Evolutionary conservation across 2,329 filamentous ascomycete genomes (phyloP), one percentile per base, ranked within the genome.

Genomic region (Cryphonectria carpinicola): DNA sequence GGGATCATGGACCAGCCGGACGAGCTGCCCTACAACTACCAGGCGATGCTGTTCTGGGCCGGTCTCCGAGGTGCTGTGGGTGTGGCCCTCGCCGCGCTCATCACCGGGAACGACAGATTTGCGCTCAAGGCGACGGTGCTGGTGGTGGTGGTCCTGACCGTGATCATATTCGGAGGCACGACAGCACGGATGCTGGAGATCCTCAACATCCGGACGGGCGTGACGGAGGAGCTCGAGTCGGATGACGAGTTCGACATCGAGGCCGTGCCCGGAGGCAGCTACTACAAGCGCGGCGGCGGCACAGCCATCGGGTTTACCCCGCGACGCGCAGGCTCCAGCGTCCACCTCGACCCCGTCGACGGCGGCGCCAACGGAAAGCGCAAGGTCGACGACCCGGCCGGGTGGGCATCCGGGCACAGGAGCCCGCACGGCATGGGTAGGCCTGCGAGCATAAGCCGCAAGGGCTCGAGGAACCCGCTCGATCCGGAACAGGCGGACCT

Each of bases 1-100:
- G 94, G 94, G 35, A 76, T 87, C 85, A 72, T 80, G 70, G 92
- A 97, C 70, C 89, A 91, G 6, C 89, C 89, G 22, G 95, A 98
- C 74, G 96, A 98, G 80, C 84, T 99, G 49, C 96, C 96, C 0
- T 97, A 94, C 78, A 94, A 93, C 76, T 97, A 98, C 81, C 96
- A 98, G 81, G 94, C 93, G n/a, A 98, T 99, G 96, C 89, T 99
- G n/a, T 99, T 97, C 83, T 99, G 96, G 96, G 96, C 96, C 22
- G 96, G 96, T 37, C 86, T 99, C 41, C 93, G 96, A 73, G 96
- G 96, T 76, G 96, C 96, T 63, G 96, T 99, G 76, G 96, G 96
- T 70, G 96, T 99, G 49, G 96, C 96, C 1, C 86, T 99, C 63
- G 96, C 96, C 43, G 95, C 95, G 32, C 92, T 97, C 37, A 87